phyloP scores from a whole-genome alignment of 139 green algal species.

The Volvox reticuliferus region DNA sequence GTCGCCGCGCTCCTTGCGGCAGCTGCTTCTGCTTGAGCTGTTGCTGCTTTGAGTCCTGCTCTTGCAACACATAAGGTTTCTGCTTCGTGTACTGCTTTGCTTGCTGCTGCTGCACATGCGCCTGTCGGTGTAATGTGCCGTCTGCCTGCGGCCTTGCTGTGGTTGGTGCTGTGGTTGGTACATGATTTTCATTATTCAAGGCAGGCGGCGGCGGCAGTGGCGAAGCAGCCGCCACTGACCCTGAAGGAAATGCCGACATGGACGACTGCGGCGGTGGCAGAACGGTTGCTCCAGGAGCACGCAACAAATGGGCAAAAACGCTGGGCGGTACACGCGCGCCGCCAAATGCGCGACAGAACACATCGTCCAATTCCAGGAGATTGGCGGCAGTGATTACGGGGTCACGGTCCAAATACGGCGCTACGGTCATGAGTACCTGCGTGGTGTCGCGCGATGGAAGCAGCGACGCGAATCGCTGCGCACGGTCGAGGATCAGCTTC shows the following conservation, averaged over 20 bases:
- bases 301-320: conserved; percentile 27
- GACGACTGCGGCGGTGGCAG: neutral
- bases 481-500: neutral
- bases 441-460: conserved; percentile 28
- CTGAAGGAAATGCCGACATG: neutral
- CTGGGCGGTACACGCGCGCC: conserved; percentile 42
- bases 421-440: conserved; percentile 1
- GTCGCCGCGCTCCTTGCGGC: neutral
- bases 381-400: neutral
- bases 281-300: neutral
- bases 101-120: neutral
- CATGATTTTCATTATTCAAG: neutral
- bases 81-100: neutral
- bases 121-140: neutral
- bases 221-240: too few relatives aligned
- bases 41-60: neutral
- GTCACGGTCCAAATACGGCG: conserved; percentile 29
- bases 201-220: too few relatives aligned
- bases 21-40: neutral
- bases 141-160: neutral
- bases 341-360: conserved; percentile 10
- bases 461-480: neutral
- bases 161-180: neutral
- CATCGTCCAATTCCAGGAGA: conserved; percentile 3
- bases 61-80: neutral